phyloP scores from a whole-genome alignment of 2,329 filamentous ascomycete genomes.

The Fusarium sp. region DNA sequence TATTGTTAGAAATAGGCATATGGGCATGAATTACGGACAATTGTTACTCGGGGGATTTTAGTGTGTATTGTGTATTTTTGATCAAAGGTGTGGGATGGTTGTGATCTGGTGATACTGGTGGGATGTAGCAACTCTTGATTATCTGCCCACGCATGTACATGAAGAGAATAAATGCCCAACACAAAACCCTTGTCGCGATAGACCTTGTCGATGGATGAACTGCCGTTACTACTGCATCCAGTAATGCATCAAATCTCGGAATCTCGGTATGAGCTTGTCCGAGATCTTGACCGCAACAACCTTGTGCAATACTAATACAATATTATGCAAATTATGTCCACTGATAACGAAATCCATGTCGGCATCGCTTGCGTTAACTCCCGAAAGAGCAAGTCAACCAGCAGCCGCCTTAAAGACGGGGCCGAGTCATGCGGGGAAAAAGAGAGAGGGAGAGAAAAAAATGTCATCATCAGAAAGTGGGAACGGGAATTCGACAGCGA shows the following conservation, averaged over 20 bases:
- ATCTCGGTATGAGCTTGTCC: not conserved
- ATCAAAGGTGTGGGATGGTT: not conserved
- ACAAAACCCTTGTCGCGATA: not conserved
- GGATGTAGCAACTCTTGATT: not conserved
- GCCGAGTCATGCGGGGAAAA: slow-evolving; percentile 2
- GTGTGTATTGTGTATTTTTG: not conserved
- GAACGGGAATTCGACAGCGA: not conserved
- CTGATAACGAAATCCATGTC: not conserved
- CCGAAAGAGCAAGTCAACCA: slow-evolving; percentile 1
- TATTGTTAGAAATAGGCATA: not conserved
- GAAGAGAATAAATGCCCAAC: not conserved
- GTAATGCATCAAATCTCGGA: not conserved
- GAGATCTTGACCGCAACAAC: not conserved
- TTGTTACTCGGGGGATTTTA: not conserved
- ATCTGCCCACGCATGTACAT: not conserved
- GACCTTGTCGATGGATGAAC: not conserved
- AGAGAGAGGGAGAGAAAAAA: not conserved
- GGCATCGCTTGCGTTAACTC: not conserved
- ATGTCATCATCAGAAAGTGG: slow-evolving; percentile 3
- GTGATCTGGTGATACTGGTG: not conserved
- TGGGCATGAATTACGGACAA: slow-evolving; percentile 1
- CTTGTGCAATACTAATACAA: not conserved
- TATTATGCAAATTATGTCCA: not conserved
- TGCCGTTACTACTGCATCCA: not conserved
- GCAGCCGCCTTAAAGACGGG: not conserved